Percentiles rank a stretch among this genome's conserved stretches.
These are phyloP conservation scores for Malassezia nana DNA, from an alignment of 1,284 basidiomycete species.

Conservation along the genomic window DNA sequence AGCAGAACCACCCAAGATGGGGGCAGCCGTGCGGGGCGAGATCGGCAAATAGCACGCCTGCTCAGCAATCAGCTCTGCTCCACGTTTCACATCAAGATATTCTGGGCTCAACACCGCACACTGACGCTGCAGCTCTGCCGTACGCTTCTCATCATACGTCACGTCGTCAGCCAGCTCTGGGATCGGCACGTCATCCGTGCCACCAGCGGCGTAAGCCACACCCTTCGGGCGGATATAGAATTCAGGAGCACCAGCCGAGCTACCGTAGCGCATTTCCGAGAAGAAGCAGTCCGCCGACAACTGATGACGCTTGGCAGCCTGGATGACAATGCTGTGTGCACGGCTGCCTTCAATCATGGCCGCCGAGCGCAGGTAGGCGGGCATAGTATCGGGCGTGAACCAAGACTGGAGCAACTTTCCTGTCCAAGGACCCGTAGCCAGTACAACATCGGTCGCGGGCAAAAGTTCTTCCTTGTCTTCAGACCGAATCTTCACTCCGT, in stretches of 20 bases:
- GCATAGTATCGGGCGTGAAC: conserved; percentile 49
- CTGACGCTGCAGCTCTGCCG: conserved; percentile 51
- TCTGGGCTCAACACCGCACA: conserved; percentile 51
- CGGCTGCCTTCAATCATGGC: conserved; percentile 49
- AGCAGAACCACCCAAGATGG: conserved; percentile 52
- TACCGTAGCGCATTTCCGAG: conserved; percentile 51
- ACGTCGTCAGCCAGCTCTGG: conserved; percentile 46
- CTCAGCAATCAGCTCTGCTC: conserved; percentile 47
- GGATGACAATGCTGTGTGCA: conserved; percentile 53
- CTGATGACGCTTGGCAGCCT: conserved; percentile 27
- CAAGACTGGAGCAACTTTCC: conserved; percentile 55
- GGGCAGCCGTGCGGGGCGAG: conserved; percentile 51
- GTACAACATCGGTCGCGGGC: conserved; percentile 54
- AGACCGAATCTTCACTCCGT: conserved; percentile 18
- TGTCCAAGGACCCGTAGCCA: conserved; percentile 77
- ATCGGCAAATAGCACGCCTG: conserved; percentile 56
- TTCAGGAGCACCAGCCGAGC: conserved; percentile 26
- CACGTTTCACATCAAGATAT: conserved; percentile 47
- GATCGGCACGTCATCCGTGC: conserved; percentile 49
- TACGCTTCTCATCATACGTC: conserved; percentile 37
- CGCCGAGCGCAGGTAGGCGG: conserved; percentile 43
- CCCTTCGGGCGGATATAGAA: conserved; percentile 48
- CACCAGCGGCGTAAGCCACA: conserved; percentile 49
- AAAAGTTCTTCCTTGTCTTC: conserved; percentile 14
- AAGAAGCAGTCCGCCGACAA: conserved; percentile 52